Evolutionary conservation across 495 filamentous ascomycete species (phyloP).

Genomic region (Penicillium taxi): DNA sequence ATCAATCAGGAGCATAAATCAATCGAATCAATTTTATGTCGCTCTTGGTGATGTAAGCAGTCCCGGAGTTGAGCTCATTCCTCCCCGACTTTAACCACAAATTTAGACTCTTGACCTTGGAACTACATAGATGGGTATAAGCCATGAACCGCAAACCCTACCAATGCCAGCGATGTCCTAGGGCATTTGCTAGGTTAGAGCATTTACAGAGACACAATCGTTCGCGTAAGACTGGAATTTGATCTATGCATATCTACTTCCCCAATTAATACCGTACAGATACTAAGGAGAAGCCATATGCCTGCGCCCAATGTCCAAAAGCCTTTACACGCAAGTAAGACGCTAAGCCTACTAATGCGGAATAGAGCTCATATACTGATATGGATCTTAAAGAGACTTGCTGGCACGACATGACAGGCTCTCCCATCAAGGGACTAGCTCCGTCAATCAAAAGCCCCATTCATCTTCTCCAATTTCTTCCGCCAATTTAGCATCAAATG

Average conservation of each 20-base stretch:
- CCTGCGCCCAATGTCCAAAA: conserved; percentile 30
- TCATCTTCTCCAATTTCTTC: conserved; percentile 20
- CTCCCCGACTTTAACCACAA: conserved; percentile 4
- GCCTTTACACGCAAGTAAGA: conserved; percentile 38
- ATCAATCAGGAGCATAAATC: no score
- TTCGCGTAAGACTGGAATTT: conserved; percentile 25
- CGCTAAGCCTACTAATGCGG: background rate
- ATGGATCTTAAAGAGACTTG: conserved; percentile 33
- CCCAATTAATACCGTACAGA: conserved; percentile 21
- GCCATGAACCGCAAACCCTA: conserved; percentile 23
- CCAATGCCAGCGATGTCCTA: conserved; percentile 31
- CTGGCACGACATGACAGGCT: conserved; percentile 33
- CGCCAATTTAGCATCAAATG: conserved; percentile 17
- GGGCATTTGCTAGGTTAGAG: conserved; percentile 33
- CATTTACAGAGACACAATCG: conserved; percentile 40
- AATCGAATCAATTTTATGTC: no score
- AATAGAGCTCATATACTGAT: no score
- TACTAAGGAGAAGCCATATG: conserved; percentile 38
- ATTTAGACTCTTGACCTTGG: no score
- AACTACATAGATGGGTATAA: no score
- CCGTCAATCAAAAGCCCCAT: conserved; percentile 8
- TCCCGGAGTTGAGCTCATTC: conserved; percentile 6
- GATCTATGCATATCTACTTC: background rate
- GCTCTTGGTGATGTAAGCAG: no score
- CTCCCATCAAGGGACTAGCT: conserved; percentile 19